Evolutionary conservation across 78 protist genomes (phyloP), one percentile per base, ranked within the genome.

Genomic region (Creolimax fragrantissima): DNA sequence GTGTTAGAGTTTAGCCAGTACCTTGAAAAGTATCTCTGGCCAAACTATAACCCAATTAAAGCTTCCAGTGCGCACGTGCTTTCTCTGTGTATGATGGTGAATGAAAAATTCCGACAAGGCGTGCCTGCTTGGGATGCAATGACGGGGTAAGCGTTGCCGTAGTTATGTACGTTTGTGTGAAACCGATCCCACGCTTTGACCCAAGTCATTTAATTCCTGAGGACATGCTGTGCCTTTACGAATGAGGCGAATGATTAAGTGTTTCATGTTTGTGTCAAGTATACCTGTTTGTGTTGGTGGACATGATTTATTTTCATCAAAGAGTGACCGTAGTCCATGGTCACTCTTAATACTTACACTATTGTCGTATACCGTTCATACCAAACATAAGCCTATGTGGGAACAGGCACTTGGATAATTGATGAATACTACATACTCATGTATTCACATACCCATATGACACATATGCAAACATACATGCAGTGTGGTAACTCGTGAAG

Each of bases 81-180:
- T 89, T 96, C 97, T 11, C 91, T 97, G 36, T 74, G 96, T 2
- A 35, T 93, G 6, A 94, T 97, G 97, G 91, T 96, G 4, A 96
- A 96, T 92, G 97, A 95, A 42, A 96, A 96, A 93, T 74, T 90
- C 44, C 91, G 95, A 41, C 97, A 96, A 85, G 81, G 94, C n/a
- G 92, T 81, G 4, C n/a, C 42, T 5, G 43, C 45, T 11, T 93
- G 95, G 95, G 92, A 58, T 85, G 2, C 39, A 66, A 5, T 17
- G 88, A 4, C 74, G 45, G 32, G 42, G 36, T 58, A 3, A 44
- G 36, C 3, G 3, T 11, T 3, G 90, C 3, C 17, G 90, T 35
- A 3, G 35, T 35, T 3, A 86, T 3, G 45, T 89, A 67, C 81
- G 88, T 44, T 3, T 3, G 42, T 35, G 42, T 47, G 35, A 92